These are phyloP conservation scores for Daldinia sp. DNA, from an alignment of 2,329 filamentous ascomycete genomes.

Conservation along the genomic window DNA sequence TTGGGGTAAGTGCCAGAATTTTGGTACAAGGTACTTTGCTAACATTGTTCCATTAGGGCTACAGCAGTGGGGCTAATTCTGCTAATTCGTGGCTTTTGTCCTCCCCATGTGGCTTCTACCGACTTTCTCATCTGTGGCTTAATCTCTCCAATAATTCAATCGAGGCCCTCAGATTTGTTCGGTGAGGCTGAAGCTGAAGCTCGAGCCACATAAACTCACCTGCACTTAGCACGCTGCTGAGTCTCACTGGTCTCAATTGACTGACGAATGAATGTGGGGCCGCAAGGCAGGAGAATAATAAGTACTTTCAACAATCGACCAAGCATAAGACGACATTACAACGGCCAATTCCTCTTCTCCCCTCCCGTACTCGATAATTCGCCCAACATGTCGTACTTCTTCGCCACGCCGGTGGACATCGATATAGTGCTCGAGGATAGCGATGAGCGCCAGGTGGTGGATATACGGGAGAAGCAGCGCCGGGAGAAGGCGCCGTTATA, in stretches of 20 bases:
- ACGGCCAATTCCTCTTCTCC: conserved; percentile 24
- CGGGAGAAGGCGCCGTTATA: conserved; percentile 97
- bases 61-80: conserved; percentile 28
- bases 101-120: neutral
- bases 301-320: conserved; percentile 5
- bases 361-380: conserved; percentile 10
- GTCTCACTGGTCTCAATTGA: neutral
- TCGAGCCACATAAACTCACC: conserved; percentile 24
- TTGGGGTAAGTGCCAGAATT: conserved; percentile 29
- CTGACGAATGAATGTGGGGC: conserved; percentile 31
- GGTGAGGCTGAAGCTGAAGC: conserved; percentile 36
- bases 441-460: conserved; percentile 94
- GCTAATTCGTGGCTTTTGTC: neutral
- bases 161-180: too few relatives aligned
- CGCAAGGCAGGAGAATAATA: conserved; percentile 22
- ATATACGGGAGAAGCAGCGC: conserved; percentile 97
- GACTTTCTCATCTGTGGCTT: too few relatives aligned
- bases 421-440: conserved; percentile 96
- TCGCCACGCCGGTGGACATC: conserved; percentile 98
- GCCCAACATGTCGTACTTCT: conserved; percentile 89
- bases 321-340: conserved; percentile 7
- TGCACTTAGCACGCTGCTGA: neutral
- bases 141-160: too few relatives aligned
- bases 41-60: conserved; percentile 39
- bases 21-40: conserved; percentile 31